Percentiles rank a stretch among this genome's conserved stretches.
These are phyloP conservation scores for Auxenochlorella pyrenoidosa DNA, from an alignment of 139 green algal species.

Conservation along the genomic window DNA sequence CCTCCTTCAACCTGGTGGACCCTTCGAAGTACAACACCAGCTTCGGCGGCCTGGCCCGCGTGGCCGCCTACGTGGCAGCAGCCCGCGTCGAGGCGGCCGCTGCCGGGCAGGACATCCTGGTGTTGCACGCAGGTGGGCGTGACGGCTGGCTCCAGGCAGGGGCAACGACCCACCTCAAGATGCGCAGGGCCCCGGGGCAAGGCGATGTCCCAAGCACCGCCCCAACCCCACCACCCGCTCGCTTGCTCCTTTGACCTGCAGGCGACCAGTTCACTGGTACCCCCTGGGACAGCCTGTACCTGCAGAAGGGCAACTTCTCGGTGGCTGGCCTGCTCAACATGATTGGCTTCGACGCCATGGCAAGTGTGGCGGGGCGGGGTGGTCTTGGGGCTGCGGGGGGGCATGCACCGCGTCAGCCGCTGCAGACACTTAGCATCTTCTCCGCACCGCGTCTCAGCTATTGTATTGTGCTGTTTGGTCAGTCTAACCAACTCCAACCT, in stretches of 20 bases:
- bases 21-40: neutral
- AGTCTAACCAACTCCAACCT: neutral
- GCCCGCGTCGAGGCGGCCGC: neutral
- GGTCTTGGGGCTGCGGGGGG: no score
- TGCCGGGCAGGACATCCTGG: constrained; percentile 12
- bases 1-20: neutral
- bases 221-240: no score
- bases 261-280: constrained; percentile 16
- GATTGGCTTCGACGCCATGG: constrained; percentile 8
- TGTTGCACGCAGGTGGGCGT: neutral
- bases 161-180: no score
- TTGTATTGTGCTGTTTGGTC: neutral
- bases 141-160: no score
- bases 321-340: constrained; percentile 3
- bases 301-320: neutral
- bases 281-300: constrained; percentile 5
- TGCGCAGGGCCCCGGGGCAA: no score
- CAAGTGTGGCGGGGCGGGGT: neutral
- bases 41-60: constrained; percentile 12
- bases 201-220: no score
- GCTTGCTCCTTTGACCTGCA: neutral
- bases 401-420: no score
- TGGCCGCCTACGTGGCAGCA: neutral
- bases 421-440: no score
- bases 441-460: no score